Evolutionary conservation across 768 basidiomycete genomes (phyloP), one percentile per base, ranked within the genome.

Genomic region (Macrolepiota fuliginosa): DNA sequence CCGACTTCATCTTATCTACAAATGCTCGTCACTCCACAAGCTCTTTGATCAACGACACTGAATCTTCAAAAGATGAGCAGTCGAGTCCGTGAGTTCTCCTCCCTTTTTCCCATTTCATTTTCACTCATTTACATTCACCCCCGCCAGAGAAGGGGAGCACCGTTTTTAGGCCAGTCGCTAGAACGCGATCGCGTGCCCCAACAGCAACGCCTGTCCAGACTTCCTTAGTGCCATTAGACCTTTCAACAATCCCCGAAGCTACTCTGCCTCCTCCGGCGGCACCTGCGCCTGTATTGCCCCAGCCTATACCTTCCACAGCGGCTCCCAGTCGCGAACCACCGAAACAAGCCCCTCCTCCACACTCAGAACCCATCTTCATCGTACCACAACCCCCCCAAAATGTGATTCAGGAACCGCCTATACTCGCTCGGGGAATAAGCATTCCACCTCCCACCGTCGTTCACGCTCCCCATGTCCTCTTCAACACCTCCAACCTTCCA

Each of bases 141-240:
- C 15, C 27, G 57, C 19, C 66, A 92, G 90, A 91, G 70, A 92
- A 92, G 70, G 90, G 90, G 15, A 78, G 81, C 7, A 80, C 85
- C 4, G 71, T 90, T 57, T 92, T 92, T 66, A 83, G 81, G 68
- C 90, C 90, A n/a, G 79, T 89, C 3, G 77, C 75, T 13, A 88
- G 85, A 68, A 73, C 82, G 9, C 79, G 88, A 51, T 66, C 80
- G 13, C 84, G 86, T 27, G 68, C 74, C 3, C 63, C 58, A 11
- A 62, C 56, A 19, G 49, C 39, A 24, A 29, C 35, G 4, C 49
- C 62, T 24, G 39, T 36, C 25, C 62, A 50, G 27, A 10, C 54
- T n/a, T 39, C 58, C 11, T 56, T 53, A 24, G 29, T 25, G 5
- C 42, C n/a, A 13, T 54, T 47, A 25, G 50, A 46, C 29, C 58